Evolutionary conservation across 441 rosid genomes (phyloP).

Genomic region (Aleurites moluccanus): DNA sequence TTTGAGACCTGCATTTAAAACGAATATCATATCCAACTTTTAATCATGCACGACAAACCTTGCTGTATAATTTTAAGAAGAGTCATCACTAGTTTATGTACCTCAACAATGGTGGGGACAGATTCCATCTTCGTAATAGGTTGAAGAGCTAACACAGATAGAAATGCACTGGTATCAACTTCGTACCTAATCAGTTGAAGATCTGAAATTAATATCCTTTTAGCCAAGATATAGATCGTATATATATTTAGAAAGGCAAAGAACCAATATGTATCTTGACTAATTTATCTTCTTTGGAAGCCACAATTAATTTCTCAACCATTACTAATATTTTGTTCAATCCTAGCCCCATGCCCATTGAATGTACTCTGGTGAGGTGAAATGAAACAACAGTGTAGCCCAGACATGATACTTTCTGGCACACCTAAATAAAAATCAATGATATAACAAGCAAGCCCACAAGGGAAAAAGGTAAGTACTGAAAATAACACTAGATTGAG

Average conservation of each 20-base stretch:
- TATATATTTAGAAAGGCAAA: not conserved
- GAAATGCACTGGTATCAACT: slow-evolving; percentile 89
- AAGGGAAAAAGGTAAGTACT: not conserved
- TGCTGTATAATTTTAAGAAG: not conserved
- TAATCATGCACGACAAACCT: slow-evolving; percentile 12
- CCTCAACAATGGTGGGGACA: slow-evolving; percentile 95
- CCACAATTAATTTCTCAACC: not conserved
- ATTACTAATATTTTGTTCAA: not conserved
- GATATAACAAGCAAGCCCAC: not conserved
- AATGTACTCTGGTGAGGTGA: not conserved
- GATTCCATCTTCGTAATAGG: slow-evolving; percentile 67
- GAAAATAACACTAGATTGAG: not conserved
- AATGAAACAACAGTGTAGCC: not conserved
- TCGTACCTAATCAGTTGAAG: slow-evolving; percentile 65
- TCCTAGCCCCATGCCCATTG: not conserved
- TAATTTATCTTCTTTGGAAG: not conserved
- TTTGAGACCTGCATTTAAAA: slow-evolving; percentile 68
- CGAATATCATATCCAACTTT: slow-evolving; percentile 17
- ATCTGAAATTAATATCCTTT: slow-evolving; percentile 32
- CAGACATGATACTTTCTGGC: not conserved
- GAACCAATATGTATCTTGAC: slow-evolving; percentile 1
- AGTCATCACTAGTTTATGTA: slow-evolving; percentile 28
- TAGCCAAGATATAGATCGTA: not conserved
- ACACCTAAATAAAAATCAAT: not conserved
- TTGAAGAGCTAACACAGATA: slow-evolving; percentile 95